Base-by-base conservation (phyloP, 2,329 filamentous ascomycete genomes). In the Neonectria faginata region DNA sequence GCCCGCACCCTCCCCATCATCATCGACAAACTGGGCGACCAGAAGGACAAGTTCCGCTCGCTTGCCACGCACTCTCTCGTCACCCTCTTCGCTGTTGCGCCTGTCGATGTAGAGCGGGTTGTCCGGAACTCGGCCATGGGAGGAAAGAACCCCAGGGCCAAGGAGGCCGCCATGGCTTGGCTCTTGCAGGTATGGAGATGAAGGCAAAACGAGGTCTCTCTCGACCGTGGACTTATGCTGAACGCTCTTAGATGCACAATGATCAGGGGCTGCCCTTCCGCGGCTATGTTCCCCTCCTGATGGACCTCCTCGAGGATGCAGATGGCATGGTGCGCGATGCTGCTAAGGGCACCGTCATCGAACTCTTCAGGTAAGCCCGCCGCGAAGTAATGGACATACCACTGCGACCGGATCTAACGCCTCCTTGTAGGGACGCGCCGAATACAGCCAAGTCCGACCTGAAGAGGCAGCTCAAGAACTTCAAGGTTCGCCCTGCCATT, bases 241-340 rank as follows among this genome's bases (percentile, higher is more conserved):
- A 74, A 14, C 11, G 36, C 25, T 22, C 52, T 29, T 75, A 93
- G 87, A 97, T 95, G 90, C 92, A 96, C 77, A 87, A 90, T 75
- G 91, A 93, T 58, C 88, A 94, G 63, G 89, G 88, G 42, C 83
- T 97, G 69, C 89, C 90, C 41, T 97, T 97, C 80, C 91, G 93
- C 67, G 83, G 83, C 73, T 97, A 97, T 76, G 94, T 97, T 2
- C 91, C 92, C 3, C 86, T 87, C 11, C 85, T 97, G 44, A 95
- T 97, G 81, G 91, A 93, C 59, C 87, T 96, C 70, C 86, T 97
- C 45, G 95, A 97, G 79, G 94, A 97, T 78, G 92, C 94, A 10
- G 95, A 97, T 77, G 91, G 92, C 54, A 90, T 89, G 79, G 94
- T 97, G 68, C 89, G 95, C 77, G 94, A 97, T 74, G 87, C 88